Base-by-base conservation (phyloP, 108 stramenopile species). In the Cyclotella sp. region DNA sequence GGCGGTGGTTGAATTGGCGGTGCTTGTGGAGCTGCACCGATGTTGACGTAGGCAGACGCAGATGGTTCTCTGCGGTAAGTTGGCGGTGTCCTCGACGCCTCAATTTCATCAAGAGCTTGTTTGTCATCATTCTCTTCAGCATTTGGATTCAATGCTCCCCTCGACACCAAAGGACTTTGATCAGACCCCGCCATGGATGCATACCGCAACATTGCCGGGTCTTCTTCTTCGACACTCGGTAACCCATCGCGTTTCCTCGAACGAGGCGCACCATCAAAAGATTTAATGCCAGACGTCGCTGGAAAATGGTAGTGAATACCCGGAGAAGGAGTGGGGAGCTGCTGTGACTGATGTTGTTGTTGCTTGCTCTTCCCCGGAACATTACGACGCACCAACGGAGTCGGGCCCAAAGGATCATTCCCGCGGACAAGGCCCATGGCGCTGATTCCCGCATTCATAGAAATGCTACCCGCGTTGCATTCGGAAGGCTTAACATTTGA, bases 401-500 rank as follows among this genome's bases (percentile, higher is more conserved):
- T 82, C 10, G 81, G 81, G n/a, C 64, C 75, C 63, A 76, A 66
- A 54, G 70, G 63, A 61, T 76, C 53, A 42, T 76, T 67, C 16
- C 81, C 81, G 19, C 70, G 75, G 15, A 82, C 21, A 30, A 81
- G 73, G 10, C 73, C 80, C 66, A 65, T 59, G 64, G 72, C 66
- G 47, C 47, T 69, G 15, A 69, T 22, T 9, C 72, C 79, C 34
- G 21, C 26, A 22, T 45, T 55, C 62, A 58, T 67, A 16, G 63
- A 15, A 24, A 51, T 64, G 10, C 30, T 42, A 18, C 10, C 63
- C 44, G 15, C 46, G 1, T 55, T 16, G 6, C 40, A 19, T 29
- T 68, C 45, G 19, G 30, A 30, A 14, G 44, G 54, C 29, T 22
- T 16, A 14, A 54, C 29, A 58, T 19, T 30, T 22, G 49, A 5